Percentiles rank a stretch among this genome's conserved stretches.
These are phyloP conservation scores for Camillea tinctor DNA, from an alignment of 2,329 filamentous ascomycete genomes.

Conservation along the genomic window DNA sequence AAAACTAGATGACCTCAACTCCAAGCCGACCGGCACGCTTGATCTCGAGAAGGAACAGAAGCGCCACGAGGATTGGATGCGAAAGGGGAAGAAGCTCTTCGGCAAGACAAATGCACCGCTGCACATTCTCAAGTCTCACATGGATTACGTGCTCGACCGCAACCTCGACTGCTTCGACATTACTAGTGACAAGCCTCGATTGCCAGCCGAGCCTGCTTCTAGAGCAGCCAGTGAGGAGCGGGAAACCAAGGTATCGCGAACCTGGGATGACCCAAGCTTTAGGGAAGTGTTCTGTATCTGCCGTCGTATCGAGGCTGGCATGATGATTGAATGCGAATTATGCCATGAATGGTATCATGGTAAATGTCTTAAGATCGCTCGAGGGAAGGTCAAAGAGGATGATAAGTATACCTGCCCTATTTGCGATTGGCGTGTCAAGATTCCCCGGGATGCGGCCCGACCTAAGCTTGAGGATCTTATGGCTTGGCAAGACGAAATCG, in stretches of 20 bases:
- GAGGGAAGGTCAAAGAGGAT: slow-evolving; percentile 96
- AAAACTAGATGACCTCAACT: slow-evolving; percentile 83
- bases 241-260: slow-evolving; percentile 48
- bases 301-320: slow-evolving; percentile 85
- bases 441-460: slow-evolving; percentile 90
- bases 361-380: slow-evolving; percentile 95
- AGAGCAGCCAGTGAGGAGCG: slow-evolving; percentile 65
- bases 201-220: slow-evolving; percentile 89
- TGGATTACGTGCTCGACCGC: slow-evolving; percentile 87
- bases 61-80: slow-evolving; percentile 98
- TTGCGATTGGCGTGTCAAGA: slow-evolving; percentile 95
- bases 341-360: slow-evolving; percentile 99
- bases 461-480: slow-evolving; percentile 91
- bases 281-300: slow-evolving; percentile 96
- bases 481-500: slow-evolving; percentile 80
- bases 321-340: slow-evolving; percentile 99
- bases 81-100: slow-evolving; percentile 94
- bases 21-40: slow-evolving; percentile 84
- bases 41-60: slow-evolving; percentile 94
- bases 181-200: slow-evolving; percentile 75
- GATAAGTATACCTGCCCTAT: slow-evolving; percentile 98
- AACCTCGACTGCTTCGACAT: slow-evolving; percentile 92
- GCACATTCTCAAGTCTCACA: slow-evolving; percentile 91
- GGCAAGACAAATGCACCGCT: slow-evolving; percentile 96
- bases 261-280: slow-evolving; percentile 61